Conservation (phyloP, 2,329 filamentous ascomycete genomes). For the Blumeriella jaapii region DNA sequence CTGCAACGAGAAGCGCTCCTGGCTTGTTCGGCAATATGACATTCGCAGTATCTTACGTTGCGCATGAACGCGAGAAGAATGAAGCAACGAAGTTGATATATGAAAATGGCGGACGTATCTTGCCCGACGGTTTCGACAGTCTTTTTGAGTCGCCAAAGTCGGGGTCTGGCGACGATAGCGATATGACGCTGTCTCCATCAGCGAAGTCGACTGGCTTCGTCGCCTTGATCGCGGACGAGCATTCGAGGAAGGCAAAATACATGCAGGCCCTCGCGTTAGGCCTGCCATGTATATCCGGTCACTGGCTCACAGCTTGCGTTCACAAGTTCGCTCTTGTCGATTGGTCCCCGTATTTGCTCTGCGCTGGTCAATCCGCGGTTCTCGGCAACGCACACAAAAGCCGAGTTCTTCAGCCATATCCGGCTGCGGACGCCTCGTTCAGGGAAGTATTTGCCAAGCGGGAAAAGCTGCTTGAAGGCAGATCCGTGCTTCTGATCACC, state of each 20-base stretch:
- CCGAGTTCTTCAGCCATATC: constrained; percentile 51
- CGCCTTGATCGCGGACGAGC: constrained; percentile 73
- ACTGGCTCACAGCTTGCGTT: constrained; percentile 70
- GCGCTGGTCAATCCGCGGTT: constrained; percentile 68
- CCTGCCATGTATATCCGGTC: constrained; percentile 70
- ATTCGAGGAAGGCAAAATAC: constrained; percentile 82
- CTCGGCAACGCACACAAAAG: constrained; percentile 70
- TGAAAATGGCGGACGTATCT: constrained; percentile 58
- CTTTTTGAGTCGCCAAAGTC: constrained; percentile 45
- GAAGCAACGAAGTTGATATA: constrained; percentile 53
- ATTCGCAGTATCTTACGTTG: constrained; percentile 68
- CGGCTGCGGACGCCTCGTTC: constrained; percentile 44
- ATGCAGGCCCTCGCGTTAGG: constrained; percentile 89
- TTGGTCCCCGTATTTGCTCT: constrained; percentile 75
- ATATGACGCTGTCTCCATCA: constrained; percentile 42
- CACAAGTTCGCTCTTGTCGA: constrained; percentile 48
- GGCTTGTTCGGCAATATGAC: constrained; percentile 67
- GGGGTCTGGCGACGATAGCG: constrained; percentile 13
- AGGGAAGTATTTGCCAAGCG: constrained; percentile 44
- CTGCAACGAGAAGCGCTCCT: not conserved
- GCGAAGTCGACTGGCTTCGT: constrained; percentile 58
- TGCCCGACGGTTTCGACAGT: constrained; percentile 68
- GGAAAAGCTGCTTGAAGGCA: constrained; percentile 50
- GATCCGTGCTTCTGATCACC: constrained; percentile 62
- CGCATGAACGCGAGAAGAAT: constrained; percentile 40